Evolutionary conservation across 2,329 filamentous ascomycete genomes (phyloP).

Genomic region (Ascosphaera aggregata): DNA sequence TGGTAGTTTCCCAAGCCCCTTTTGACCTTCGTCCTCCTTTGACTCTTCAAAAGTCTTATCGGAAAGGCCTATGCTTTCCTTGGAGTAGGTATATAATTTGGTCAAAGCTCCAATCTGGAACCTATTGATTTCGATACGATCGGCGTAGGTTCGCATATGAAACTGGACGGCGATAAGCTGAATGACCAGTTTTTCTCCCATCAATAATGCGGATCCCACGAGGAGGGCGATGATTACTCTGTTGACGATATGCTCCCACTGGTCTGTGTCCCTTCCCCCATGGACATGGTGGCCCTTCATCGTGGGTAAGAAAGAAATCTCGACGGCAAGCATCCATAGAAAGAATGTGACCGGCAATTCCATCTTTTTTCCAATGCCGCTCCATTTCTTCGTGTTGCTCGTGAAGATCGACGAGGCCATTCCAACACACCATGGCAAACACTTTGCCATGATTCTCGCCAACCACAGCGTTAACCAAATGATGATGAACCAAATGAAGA

Average conservation of each 20-base stretch:
- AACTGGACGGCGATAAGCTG: constrained; percentile 90
- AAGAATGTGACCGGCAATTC: constrained; percentile 73
- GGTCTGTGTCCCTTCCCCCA: constrained; percentile 26
- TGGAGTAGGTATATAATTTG: constrained; percentile 42
- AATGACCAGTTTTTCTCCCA: constrained; percentile 78
- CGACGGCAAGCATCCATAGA: constrained; percentile 73
- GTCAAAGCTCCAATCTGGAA: constrained; percentile 52
- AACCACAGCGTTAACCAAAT: constrained; percentile 85
- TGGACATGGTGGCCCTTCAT: constrained; percentile 42
- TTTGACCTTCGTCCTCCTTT: constrained; percentile 16
- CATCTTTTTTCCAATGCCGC: constrained; percentile 62
- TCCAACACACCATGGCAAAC: constrained; percentile 36
- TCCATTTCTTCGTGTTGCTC: constrained; percentile 82
- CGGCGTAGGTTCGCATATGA: constrained; percentile 72
- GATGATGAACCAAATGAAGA: constrained; percentile 85
- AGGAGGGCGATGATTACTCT: constrained; percentile 77
- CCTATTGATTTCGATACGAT: constrained; percentile 80
- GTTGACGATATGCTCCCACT: constrained; percentile 59
- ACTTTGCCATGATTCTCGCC: constrained; percentile 40
- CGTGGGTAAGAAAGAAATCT: constrained; percentile 67
- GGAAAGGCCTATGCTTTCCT: constrained; percentile 40
- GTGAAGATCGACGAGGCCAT: constrained; percentile 52
- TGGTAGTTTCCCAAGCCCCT: constrained; percentile 19
- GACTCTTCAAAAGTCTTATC: constrained; percentile 56
- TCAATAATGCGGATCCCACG: constrained; percentile 55